Conservation (phyloP, 139 green algal species). For the Coelastrella sp. region DNA sequence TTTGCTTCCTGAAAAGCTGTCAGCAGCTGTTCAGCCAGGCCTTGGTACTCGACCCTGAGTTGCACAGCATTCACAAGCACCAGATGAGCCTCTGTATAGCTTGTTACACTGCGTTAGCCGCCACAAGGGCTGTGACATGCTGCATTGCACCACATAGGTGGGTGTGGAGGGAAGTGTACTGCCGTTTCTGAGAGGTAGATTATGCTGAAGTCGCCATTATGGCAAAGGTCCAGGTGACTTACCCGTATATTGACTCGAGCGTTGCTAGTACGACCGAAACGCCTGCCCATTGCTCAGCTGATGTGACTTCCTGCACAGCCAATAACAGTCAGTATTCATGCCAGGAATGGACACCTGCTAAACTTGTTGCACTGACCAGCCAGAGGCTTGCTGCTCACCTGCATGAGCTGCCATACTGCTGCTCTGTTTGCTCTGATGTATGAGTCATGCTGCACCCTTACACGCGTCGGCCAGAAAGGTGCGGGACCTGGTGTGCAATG, state of each 20-base stretch:
- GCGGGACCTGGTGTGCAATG: neutral
- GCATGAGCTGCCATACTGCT: slow-evolving; percentile 25
- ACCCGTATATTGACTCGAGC: slow-evolving; percentile 61
- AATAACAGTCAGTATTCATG: neutral
- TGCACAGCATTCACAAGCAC: neutral
- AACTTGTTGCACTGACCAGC: no score
- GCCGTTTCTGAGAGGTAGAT: neutral
- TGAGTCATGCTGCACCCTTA: slow-evolving; percentile 36
- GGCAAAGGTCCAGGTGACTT: neutral
- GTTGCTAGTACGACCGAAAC: slow-evolving; percentile 48
- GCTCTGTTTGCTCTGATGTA: slow-evolving; percentile 26
- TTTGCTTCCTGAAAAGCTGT: slow-evolving; percentile 48
- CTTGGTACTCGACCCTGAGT: slow-evolving; percentile 54
- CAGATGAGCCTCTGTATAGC: neutral
- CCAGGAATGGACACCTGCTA: no score
- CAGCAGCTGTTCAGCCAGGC: slow-evolving; percentile 45
- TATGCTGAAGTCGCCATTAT: neutral
- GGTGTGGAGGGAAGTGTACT: neutral
- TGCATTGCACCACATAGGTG: neutral
- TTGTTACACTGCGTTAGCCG: neutral
- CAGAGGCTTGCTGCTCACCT: neutral
- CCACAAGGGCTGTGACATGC: neutral
- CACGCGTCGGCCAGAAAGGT: neutral
- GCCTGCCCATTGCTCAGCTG: slow-evolving; percentile 40
- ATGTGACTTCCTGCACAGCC: slow-evolving; percentile 36